Evolutionary conservation across 140 eudicot genomes (phyloP), one percentile per base, ranked within the genome.

Genomic region (Erigeron philadelphicus): DNA sequence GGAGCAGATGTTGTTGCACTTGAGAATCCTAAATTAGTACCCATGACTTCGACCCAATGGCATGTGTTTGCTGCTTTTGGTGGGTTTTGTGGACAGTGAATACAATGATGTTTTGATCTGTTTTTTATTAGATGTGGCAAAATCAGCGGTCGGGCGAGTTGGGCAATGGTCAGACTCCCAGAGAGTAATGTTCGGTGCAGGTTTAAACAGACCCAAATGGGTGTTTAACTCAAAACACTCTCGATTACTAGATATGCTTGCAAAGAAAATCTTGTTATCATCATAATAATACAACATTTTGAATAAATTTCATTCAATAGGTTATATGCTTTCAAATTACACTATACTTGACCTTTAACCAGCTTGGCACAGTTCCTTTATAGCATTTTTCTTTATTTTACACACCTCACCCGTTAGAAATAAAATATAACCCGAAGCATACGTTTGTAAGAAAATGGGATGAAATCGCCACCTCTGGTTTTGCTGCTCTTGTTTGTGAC

Each of bases 41-140:
- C 85, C 72, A 81, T 79, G 5, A 76, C 56, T 43, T 67, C 81
- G 79, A 84, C 82, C 35, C 88, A 93, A 72, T 93, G 98, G 96
- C 89, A 89, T 59, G 88, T 93, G 2, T 89, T 77, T 81, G 95
- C 98, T 52, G 98, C 95, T 68, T 84, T 93, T 72, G 95, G 96
- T 93, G 70, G 61, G 95, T 71, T 74, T 59, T 52, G 7, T 25
- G n/a, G 21, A 15, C 70, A 45, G 23, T 60, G 13, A 67, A 61
- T 48, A 73, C 16, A 8, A 10, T 44, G 49, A 67, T 53, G 41
- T 13, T 53, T 77, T 64, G 38, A 12, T 66, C 46, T 77, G 35
- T 42, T 19, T 21, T 19, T 45, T 18, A 11, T 11, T 50, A 11
- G 61, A 50, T 9, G 56, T 50, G 56, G 56, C 56, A 50, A 15